Evolutionary conservation across 2,329 filamentous ascomycete genomes (phyloP), one percentile per base, ranked within the genome.

Genomic region (Knoxdaviesia capensis): DNA sequence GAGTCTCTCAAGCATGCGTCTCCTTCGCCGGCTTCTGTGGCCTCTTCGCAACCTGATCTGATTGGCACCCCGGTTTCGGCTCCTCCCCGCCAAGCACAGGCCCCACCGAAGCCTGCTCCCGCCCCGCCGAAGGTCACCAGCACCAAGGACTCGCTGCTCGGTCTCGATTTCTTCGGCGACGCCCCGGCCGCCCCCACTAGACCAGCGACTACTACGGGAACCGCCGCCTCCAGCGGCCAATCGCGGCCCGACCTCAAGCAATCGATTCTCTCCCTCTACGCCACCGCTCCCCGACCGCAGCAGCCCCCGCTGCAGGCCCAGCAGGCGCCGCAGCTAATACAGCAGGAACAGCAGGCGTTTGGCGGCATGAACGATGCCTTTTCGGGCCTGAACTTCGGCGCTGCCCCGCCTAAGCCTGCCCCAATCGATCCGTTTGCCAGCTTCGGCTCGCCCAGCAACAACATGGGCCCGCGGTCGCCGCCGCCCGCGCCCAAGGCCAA

Each of bases 181-280:
- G 65, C 79, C 36, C 65, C 78, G 34, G 68, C 81, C 7, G 74
- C 84, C n/a, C 45, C 47, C 9, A 38, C 43, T 20, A 73, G 86
- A 42, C 82, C 87, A n/a, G 74, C 83, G 5, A 94, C 84, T 60
- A 85, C 84, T 20, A 72, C 78, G 5, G 75, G 78, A 11, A 71
- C 77, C 8, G 62, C 71, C 38, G 68, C 69, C 5, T 56, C 68
- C 3, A 65, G 65, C 11, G 69, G 70, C 8, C 77, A 82, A 51
- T 92, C 86, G 38, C 71, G 90, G 47, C 87, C 88, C 3, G 90
- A 98, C 55, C 65, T 98, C 46, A 98, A 98, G 61, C 88, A 94
- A 59, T 96, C 88, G 3, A 98, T 98, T 46, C 63, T 98, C 40
- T 98, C 90, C 6, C 70, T 98, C 10, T 98, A 98, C 56, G 85